Conservation (phyloP, 78 protist genomes). For the Speleostelium caveatum region DNA sequence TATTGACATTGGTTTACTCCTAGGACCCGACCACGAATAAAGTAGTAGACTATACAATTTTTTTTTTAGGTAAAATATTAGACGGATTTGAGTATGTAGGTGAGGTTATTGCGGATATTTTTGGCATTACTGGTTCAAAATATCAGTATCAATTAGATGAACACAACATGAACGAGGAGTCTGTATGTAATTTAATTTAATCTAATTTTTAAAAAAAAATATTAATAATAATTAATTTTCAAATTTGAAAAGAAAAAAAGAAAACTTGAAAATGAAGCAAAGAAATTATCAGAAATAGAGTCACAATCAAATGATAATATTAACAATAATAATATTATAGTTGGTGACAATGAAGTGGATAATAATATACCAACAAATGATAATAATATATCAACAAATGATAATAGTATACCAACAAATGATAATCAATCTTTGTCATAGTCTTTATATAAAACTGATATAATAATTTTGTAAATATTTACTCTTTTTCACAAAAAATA, state of each 20-base stretch:
- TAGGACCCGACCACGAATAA: not conserved
- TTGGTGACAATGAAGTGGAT: too few species aligned
- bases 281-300: not conserved
- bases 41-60: not conserved
- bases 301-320: not conserved
- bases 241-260: not conserved
- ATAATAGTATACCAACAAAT: too few species aligned
- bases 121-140: slow-evolving; percentile 56
- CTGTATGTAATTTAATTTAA: too few species aligned
- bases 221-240: too few species aligned
- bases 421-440: too few species aligned
- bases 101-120: slow-evolving; percentile 30
- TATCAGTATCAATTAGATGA: slow-evolving; percentile 62
- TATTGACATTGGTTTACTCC: not conserved
- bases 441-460: too few species aligned
- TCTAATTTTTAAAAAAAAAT: too few species aligned
- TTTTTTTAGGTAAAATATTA: slow-evolving; percentile 6
- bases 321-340: too few species aligned
- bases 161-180: slow-evolving; percentile 48
- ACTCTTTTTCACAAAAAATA: too few species aligned
- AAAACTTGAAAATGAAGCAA: not conserved
- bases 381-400: too few species aligned
- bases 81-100: slow-evolving; percentile 51
- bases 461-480: too few species aligned
- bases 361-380: too few species aligned